Percentiles rank a stretch among this genome's conserved stretches.
phyloP scores from a whole-genome alignment of 2,329 filamentous ascomycete genomes.

The Diplocarpon rosae region DNA sequence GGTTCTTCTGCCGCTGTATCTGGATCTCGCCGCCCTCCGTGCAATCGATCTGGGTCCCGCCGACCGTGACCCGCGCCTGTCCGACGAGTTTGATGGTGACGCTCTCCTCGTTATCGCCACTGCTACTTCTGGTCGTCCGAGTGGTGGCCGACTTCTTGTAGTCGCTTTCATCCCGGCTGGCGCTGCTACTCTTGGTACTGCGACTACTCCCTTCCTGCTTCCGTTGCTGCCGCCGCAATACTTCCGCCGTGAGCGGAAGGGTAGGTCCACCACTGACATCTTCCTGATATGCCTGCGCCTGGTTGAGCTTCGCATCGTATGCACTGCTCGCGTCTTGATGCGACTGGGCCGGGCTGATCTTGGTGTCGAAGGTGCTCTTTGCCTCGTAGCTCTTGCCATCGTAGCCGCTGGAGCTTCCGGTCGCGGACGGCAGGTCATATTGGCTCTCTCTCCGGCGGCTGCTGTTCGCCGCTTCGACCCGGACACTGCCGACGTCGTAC shows the following conservation, averaged over 20 bases:
- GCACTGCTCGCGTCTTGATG: conserved; percentile 35
- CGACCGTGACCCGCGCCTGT: conserved; percentile 43
- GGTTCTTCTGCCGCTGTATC: conserved; percentile 33
- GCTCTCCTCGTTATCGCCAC: conserved; percentile 44
- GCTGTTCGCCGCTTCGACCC: conserved; percentile 20
- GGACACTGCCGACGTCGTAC: conserved; percentile 20
- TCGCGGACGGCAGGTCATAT: conserved; percentile 18
- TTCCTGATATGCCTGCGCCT: conserved; percentile 42
- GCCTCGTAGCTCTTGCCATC: conserved; percentile 21
- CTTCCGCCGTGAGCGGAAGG: conserved; percentile 44
- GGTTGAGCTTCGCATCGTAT: conserved; percentile 35
- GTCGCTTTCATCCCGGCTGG: conserved; percentile 53
- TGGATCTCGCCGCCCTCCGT: conserved; percentile 49
- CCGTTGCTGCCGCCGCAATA: conserved; percentile 36
- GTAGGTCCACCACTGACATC: conserved; percentile 34
- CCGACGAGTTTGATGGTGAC: conserved; percentile 51
- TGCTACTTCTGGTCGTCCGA: conserved; percentile 39
- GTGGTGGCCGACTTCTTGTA: conserved; percentile 51
- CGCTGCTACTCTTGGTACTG: conserved; percentile 49
- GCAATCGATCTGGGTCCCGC: conserved; percentile 47
- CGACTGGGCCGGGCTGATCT: conserved; percentile 33
- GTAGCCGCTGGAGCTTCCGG: conserved; percentile 26
- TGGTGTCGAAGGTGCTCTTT: conserved; percentile 31
- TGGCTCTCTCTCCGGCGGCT: conserved; percentile 21
- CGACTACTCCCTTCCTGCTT: conserved; percentile 35